Evolutionary conservation across 208 protist species (phyloP), one percentile per base, ranked within the genome.

Genomic region (Strigomonas culicis): DNA sequence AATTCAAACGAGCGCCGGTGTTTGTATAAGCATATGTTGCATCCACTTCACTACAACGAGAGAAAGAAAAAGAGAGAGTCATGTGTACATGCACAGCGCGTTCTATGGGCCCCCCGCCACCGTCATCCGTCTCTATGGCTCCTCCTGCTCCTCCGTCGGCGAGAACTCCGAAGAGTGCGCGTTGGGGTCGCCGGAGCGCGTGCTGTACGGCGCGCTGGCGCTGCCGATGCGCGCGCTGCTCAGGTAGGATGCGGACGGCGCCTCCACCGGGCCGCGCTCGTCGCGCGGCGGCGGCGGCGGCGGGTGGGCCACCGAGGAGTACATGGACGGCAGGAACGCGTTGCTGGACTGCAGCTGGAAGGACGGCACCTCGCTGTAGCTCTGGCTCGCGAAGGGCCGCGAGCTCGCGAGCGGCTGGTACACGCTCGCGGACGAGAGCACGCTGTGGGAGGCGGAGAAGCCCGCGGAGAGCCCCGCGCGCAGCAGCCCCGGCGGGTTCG

Each of bases 321-420:
- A 59, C 32, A 69, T 66, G 19, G 65, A 71, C 1, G 53, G 17
- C 24, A 10, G 15, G 41, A 66, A 36, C 17, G 69, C 60, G 31
- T 74, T 71, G 47, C 72, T 81, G 8, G 82, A 90, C 73, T 93
- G 82, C 25, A 93, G 63, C 49, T 93, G 83, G 51, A 82, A 93
- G 17, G 86, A 93, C 11, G 83, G 87, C 30, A 79, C 57, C 49
- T 86, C 73, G 55, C 67, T 77, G 72, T 82, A 88, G 19, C 69
- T 70, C 55, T 73, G 62, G 69, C 68, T 68, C 10, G 59, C 36
- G 39, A 59, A 34, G 41, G 15, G 53, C 8, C 19, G 56, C 28
- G 64, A 61, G 58, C 28, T 32, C 63, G 62, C 63, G 60, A 55
- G 21, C 19, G 59, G 21, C 30, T 66, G 31, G 47, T 31, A 53